Evolutionary conservation across 768 basidiomycete genomes (phyloP).

Genomic region (Pleurotus salmoneostramineus): DNA sequence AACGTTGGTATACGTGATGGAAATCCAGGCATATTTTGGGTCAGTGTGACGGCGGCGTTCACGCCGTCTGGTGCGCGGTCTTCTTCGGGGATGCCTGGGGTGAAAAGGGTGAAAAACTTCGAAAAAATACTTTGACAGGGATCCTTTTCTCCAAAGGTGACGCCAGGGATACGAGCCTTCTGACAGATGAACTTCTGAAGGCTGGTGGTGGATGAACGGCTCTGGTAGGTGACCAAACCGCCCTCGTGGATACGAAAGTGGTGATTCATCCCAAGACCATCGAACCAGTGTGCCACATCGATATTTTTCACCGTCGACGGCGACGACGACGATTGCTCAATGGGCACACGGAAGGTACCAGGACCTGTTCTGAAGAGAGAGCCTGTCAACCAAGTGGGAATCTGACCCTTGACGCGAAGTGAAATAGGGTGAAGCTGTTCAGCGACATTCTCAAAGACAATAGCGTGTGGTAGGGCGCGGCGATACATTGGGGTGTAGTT

Average conservation of each 20-base stretch:
- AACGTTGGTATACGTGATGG: slow-evolving; percentile 8
- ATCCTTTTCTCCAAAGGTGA: slow-evolving; percentile 19
- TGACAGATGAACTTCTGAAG: slow-evolving; percentile 22
- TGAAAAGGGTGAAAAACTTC: slow-evolving; percentile 18
- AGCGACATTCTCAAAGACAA: slow-evolving; percentile 15
- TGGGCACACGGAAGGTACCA: slow-evolving; percentile 23
- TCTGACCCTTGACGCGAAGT: slow-evolving; percentile 16
- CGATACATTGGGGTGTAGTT: too few relatives aligned
- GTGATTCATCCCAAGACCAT: slow-evolving; percentile 35
- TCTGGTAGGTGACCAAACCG: slow-evolving; percentile 27
- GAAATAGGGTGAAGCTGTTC: slow-evolving; percentile 17
- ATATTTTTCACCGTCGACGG: slow-evolving; percentile 7
- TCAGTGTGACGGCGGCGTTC: slow-evolving; percentile 17
- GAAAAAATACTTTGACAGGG: slow-evolving; percentile 21
- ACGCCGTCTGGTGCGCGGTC: not conserved
- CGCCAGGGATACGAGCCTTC: slow-evolving; percentile 5
- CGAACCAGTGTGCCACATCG: slow-evolving; percentile 34
- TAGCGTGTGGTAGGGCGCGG: not conserved
- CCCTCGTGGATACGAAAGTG: slow-evolving; percentile 31
- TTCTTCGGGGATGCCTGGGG: not conserved
- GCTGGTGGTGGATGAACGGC: slow-evolving; percentile 23
- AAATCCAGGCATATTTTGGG: slow-evolving; percentile 17
- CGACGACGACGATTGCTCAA: not conserved
- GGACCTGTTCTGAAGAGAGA: slow-evolving; percentile 35
- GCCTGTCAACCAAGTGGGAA: slow-evolving; percentile 31